Conservation (phyloP, 176 grass and related monocot genomes). For the Cenchrus purpureus region DNA sequence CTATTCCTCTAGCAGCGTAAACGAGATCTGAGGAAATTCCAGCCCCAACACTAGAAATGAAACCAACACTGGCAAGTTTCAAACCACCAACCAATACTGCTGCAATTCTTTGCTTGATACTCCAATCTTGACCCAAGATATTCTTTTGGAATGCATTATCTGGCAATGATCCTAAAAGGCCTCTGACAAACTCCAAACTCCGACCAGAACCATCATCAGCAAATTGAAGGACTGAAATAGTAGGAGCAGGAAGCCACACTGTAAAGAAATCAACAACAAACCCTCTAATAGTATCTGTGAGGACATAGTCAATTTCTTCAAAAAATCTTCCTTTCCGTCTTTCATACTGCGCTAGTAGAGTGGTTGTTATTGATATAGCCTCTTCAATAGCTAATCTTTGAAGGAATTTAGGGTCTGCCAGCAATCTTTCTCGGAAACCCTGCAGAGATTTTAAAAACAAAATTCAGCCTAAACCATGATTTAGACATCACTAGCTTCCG, state of each 20-base stretch:
- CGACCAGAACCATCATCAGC: slow-evolving; percentile 68
- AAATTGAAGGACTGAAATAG: slow-evolving; percentile 89
- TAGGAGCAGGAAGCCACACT: slow-evolving; percentile 98
- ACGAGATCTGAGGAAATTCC: slow-evolving; percentile 83
- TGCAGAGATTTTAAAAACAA: slow-evolving; percentile 40
- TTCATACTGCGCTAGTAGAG: slow-evolving; percentile 93
- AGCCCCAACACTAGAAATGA: slow-evolving; percentile 88
- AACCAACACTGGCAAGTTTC: slow-evolving; percentile 89
- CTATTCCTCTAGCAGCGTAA: slow-evolving; percentile 59
- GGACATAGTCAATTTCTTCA: slow-evolving; percentile 97
- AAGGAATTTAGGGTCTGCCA: slow-evolving; percentile 96
- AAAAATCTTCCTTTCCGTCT: slow-evolving; percentile 82
- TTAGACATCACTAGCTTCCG: slow-evolving; percentile 15
- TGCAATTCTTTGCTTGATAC: slow-evolving; percentile 70
- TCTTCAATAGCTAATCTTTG: slow-evolving; percentile 96
- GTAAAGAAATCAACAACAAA: slow-evolving; percentile 98
- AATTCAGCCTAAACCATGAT: slow-evolving; percentile 10
- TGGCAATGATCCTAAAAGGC: slow-evolving; percentile 81
- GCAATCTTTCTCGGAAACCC: slow-evolving; percentile 96
- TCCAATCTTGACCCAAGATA: slow-evolving; percentile 76
- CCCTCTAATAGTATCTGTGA: slow-evolving; percentile 96
- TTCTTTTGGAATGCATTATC: slow-evolving; percentile 99
- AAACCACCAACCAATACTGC: slow-evolving; percentile 87
- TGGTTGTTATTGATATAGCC: slow-evolving; percentile 90
- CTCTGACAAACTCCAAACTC: slow-evolving; percentile 77